Conservation (phyloP, 2,329 filamentous ascomycete species). For the Blastomyces percursus region DNA sequence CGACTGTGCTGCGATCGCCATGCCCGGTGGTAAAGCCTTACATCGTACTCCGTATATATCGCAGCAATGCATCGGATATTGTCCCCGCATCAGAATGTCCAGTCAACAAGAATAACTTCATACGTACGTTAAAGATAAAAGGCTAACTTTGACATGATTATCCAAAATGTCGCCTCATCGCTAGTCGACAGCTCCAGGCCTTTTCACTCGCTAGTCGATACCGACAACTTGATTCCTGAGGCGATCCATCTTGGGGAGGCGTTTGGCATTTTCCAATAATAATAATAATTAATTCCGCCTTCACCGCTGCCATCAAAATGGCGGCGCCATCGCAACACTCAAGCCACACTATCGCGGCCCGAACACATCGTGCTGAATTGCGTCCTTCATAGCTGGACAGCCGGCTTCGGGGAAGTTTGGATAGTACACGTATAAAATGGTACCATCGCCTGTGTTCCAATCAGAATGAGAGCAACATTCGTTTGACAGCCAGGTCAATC, state of each 20-base stretch:
- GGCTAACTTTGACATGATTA: neutral
- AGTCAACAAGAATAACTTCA: too few species aligned
- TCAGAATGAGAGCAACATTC: neutral
- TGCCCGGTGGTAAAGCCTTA: neutral
- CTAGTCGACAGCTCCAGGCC: neutral
- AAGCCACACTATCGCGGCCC: neutral
- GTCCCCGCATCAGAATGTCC: neutral
- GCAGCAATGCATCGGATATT: neutral
- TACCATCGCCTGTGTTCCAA: neutral
- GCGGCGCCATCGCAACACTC: neutral
- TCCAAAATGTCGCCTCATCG: neutral
- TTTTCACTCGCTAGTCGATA: neutral
- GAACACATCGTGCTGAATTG: neutral
- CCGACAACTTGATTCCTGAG: neutral
- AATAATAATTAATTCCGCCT: neutral
- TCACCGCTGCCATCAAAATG: neutral
- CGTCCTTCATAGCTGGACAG: neutral
- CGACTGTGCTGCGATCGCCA: neutral
- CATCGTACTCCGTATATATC: neutral
- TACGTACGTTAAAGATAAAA: neutral
- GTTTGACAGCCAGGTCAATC: neutral
- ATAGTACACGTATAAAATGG: neutral
- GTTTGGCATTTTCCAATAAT: neutral
- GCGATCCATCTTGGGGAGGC: neutral
- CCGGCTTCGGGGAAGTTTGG: neutral